Evolutionary conservation across 345 rosid genomes (phyloP).

Genomic region (Brassica juncea): DNA sequence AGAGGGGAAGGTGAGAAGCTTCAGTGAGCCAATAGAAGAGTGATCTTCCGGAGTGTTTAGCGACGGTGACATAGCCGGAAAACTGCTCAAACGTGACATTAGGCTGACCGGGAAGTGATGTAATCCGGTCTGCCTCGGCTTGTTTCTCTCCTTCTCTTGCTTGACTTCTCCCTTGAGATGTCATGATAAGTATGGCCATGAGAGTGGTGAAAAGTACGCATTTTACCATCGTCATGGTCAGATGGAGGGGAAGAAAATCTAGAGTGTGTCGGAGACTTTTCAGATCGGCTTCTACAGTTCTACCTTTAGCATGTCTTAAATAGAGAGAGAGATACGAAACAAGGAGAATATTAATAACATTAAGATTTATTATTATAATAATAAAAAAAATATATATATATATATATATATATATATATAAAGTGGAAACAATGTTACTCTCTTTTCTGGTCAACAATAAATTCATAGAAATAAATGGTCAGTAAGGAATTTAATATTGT

Average conservation of each 20-base stretch:
- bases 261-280: constrained; percentile 27
- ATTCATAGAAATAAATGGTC: background rate
- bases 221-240: constrained; percentile 42
- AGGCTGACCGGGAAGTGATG: constrained; percentile 93
- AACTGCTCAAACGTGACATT: constrained; percentile 80
- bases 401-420: background rate
- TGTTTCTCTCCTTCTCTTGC: constrained; percentile 28
- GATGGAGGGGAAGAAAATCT: background rate
- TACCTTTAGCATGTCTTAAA: constrained; percentile 34
- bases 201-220: constrained; percentile 35
- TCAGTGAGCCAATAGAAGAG: constrained; percentile 98
- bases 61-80: constrained; percentile 87
- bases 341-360: background rate
- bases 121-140: constrained; percentile 71
- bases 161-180: constrained; percentile 32
- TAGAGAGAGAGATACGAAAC: constrained; percentile 21
- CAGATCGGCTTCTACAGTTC: constrained; percentile 30
- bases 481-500: background rate
- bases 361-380: background rate
- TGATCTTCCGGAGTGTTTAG: constrained; percentile 68
- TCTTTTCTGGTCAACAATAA: background rate
- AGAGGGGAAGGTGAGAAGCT: constrained; percentile 49
- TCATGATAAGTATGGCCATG: constrained; percentile 31
- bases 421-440: background rate
- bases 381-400: no score